phyloP scores from a whole-genome alignment of 768 basidiomycete species.

The Boletus sp. region DNA sequence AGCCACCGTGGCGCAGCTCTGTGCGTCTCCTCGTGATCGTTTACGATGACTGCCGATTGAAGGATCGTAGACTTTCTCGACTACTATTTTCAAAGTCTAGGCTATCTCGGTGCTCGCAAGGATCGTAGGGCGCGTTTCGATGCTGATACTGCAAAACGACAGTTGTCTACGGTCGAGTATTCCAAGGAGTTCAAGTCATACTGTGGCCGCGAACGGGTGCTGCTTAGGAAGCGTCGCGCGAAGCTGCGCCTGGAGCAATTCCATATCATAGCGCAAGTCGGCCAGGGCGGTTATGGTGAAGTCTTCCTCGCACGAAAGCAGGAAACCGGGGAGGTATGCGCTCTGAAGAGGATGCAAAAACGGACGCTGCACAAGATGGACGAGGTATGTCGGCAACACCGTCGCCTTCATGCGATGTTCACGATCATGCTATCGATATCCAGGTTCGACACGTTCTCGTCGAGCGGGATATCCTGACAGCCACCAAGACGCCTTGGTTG shows the following conservation, averaged over 20 bases:
- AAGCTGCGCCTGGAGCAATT: conserved; percentile 94
- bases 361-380: conserved; percentile 97
- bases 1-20: conserved; percentile 95
- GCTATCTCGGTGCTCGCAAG: conserved; percentile 84
- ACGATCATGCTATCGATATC: neutral
- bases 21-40: conserved; percentile 45
- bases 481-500: conserved; percentile 97
- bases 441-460: conserved; percentile 97
- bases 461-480: conserved; percentile 95
- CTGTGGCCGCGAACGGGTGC: conserved; percentile 88
- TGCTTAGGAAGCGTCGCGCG: conserved; percentile 88
- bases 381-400: conserved; percentile 55
- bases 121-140: conserved; percentile 83
- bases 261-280: conserved; percentile 97
- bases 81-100: conserved; percentile 95
- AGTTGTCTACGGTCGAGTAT: conserved; percentile 53
- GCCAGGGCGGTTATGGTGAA: conserved; percentile 98
- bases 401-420: neutral
- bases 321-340: conserved; percentile 95
- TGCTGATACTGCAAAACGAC: conserved; percentile 70
- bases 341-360: conserved; percentile 97
- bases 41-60: conserved; percentile 11
- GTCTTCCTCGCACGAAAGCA: conserved; percentile 94
- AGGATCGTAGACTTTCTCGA: conserved; percentile 79
- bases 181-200: conserved; percentile 88